Percentiles rank a stretch among this genome's conserved stretches.
phyloP scores from a whole-genome alignment of 2,329 filamentous ascomycete species.

The Endoconidiophora polonica region DNA sequence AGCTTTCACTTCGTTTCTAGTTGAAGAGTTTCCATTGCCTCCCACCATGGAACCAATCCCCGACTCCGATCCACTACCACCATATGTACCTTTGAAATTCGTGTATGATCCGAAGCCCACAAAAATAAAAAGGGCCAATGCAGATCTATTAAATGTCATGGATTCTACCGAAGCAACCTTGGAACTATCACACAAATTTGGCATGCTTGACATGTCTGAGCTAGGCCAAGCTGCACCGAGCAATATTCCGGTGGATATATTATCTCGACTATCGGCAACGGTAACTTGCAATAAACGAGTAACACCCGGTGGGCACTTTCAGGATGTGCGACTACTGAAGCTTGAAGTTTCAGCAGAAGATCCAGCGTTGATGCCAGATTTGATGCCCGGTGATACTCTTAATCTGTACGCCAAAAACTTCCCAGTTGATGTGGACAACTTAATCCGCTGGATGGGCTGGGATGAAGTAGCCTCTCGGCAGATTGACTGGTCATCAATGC shows the following conservation, averaged over 20 bases:
- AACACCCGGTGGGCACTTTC: conserved; percentile 68
- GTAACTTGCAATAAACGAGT: conserved; percentile 53
- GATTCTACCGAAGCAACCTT: conserved; percentile 20
- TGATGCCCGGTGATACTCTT: conserved; percentile 61
- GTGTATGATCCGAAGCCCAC: background rate
- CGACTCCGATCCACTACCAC: conserved; percentile 55
- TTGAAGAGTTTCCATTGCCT: conserved; percentile 53
- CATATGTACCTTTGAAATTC: conserved; percentile 34
- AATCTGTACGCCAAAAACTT: conserved; percentile 82
- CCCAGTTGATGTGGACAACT: conserved; percentile 55
- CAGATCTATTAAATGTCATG: background rate
- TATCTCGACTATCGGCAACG: conserved; percentile 22
- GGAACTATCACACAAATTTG: conserved; percentile 7
- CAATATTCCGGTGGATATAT: conserved; percentile 7
- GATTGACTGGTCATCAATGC: conserved; percentile 26
- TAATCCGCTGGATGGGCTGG: conserved; percentile 73
- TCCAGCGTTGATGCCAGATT: conserved; percentile 18
- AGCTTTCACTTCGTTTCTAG: conserved; percentile 47
- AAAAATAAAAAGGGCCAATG: background rate
- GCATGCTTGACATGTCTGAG: conserved; percentile 4
- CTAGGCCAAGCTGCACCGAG: background rate
- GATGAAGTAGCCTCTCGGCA: conserved; percentile 49
- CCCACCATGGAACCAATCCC: conserved; percentile 52
- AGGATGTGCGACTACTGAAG: conserved; percentile 74
- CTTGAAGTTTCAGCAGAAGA: conserved; percentile 29